Base-by-base conservation (phyloP, 495 filamentous ascomycete genomes). In the Monascus purpureus region DNA sequence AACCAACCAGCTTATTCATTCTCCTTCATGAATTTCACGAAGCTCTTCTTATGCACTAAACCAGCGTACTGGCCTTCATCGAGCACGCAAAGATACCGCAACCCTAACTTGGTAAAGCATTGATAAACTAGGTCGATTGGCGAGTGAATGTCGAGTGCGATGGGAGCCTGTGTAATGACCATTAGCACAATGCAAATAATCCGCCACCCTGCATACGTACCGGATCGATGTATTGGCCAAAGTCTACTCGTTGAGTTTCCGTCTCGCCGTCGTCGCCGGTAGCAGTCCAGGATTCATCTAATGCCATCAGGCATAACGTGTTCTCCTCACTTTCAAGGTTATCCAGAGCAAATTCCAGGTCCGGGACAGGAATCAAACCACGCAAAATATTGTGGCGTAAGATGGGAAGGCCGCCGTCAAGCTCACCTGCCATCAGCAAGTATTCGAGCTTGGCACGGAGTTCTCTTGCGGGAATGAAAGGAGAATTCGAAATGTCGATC, bases 101-200 rank as follows among this genome's bases (percentile, higher is more conserved):
- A 51, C 1, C 90, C 90, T 12, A 97, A 60, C 53, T 97, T 97
- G 26, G 83, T 83, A 57, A 96, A 97, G 44, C 84, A 93, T 49
- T 97, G 88, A 41, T 93, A 95, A 24, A 94, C 90, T 31, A 96
- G 51, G 51, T 97, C 88, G 67, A 97, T 90, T 2, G 90, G 85
- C 1, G 79, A 87, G 45, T 79, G 72, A 17, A 92, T 77, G 48
- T 96, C 90, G 15, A 97, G 61, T 5, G 87, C 73, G 11, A 97
- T 64, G 1, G 90, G 90, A 14, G 88, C 80, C 68, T 73, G 33
- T 8, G 12, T 9, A 24, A 19, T 7, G 25, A n/a, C 20, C 46
- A 33, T 43, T 33, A 15, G 33, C n/a, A 6, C 26, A 1, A 16
- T 24, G 37, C 8, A 32, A 29, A 13, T 29, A 27, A 17, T 2